Percentiles rank a stretch among this genome's conserved stretches.
Conservation (phyloP, 2,329 filamentous ascomycete genomes). For the Cryphonectria japonica region DNA sequence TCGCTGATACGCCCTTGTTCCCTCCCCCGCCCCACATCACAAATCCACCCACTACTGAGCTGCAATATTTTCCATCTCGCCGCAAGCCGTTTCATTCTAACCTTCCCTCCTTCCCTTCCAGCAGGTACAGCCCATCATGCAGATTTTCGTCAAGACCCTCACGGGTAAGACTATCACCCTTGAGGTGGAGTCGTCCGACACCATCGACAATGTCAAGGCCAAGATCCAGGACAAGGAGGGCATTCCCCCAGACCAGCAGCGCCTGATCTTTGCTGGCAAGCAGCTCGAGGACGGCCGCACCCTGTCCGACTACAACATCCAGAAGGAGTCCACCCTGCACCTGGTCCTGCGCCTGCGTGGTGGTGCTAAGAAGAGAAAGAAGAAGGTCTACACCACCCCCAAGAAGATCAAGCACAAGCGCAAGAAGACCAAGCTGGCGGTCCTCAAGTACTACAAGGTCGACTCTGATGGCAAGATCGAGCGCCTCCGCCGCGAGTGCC, state of each 20-base stretch:
- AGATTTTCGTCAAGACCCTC: slow-evolving; percentile 82
- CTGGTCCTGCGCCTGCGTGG: slow-evolving; percentile 97
- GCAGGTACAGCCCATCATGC: slow-evolving; percentile 65
- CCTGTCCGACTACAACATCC: slow-evolving; percentile 99
- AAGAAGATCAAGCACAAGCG: slow-evolving; percentile 99
- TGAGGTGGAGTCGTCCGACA: slow-evolving; percentile 99
- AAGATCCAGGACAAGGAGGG: slow-evolving; percentile 99
- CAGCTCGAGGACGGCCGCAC: slow-evolving; percentile 99
- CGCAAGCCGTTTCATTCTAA: slow-evolving; percentile 27
- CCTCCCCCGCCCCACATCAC: slow-evolving; percentile 28
- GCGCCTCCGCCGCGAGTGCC: slow-evolving; percentile 98
- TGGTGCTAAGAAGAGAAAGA: slow-evolving; percentile 99
- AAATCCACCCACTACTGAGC: slow-evolving; percentile 27
- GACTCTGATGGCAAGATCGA: slow-evolving; percentile 99
- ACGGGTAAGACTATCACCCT: slow-evolving; percentile 99
- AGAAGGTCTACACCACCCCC: slow-evolving; percentile 99
- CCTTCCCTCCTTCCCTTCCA: slow-evolving; percentile 42
- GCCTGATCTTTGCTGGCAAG: slow-evolving; percentile 99
- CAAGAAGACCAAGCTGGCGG: slow-evolving; percentile 99
- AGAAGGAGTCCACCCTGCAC: slow-evolving; percentile 99
- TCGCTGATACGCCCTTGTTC: slow-evolving; percentile 13
- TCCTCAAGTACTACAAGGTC: slow-evolving; percentile 99
- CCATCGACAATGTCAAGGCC: slow-evolving; percentile 99
- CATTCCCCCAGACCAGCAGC: slow-evolving; percentile 98
- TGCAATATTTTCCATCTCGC: slow-evolving; percentile 24